Evolutionary conservation across 495 filamentous ascomycete genomes (phyloP).

Genomic region (Lindgomyces ingoldianus): DNA sequence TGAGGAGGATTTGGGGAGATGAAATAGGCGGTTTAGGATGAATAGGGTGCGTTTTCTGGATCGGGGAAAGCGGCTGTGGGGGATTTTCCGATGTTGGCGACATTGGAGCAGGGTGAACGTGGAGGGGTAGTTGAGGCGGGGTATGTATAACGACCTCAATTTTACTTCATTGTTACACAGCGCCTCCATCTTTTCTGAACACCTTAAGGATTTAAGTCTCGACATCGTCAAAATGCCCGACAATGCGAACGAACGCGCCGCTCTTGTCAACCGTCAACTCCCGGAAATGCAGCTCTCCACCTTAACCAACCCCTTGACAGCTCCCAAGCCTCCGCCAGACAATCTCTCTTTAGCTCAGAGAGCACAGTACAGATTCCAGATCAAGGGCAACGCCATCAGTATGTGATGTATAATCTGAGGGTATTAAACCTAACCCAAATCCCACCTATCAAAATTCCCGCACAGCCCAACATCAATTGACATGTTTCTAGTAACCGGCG

Average conservation of each 20-base stretch:
- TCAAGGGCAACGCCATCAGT: slow-evolving; percentile 64
- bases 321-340: slow-evolving; percentile 48
- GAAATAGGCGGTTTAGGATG: too few species aligned
- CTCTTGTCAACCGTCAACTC: slow-evolving; percentile 44
- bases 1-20: too few species aligned
- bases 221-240: slow-evolving; percentile 37
- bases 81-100: too few species aligned
- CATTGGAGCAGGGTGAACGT: too few species aligned
- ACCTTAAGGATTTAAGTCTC: too few species aligned
- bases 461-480: background rate
- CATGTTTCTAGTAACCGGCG: slow-evolving; percentile 58
- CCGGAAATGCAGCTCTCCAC: slow-evolving; percentile 62
- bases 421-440: slow-evolving; percentile 4
- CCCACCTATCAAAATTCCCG: background rate
- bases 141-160: too few species aligned
- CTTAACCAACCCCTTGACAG: slow-evolving; percentile 49
- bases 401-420: slow-evolving; percentile 28
- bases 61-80: too few species aligned
- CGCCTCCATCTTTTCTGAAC: background rate
- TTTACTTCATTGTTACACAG: too few species aligned
- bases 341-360: slow-evolving; percentile 51
- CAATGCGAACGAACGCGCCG: slow-evolving; percentile 35
- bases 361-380: slow-evolving; percentile 59
- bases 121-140: too few species aligned
- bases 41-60: too few species aligned